phyloP scores from a whole-genome alignment of 164 flowering plant species.

The Umbilicus rupestris region DNA sequence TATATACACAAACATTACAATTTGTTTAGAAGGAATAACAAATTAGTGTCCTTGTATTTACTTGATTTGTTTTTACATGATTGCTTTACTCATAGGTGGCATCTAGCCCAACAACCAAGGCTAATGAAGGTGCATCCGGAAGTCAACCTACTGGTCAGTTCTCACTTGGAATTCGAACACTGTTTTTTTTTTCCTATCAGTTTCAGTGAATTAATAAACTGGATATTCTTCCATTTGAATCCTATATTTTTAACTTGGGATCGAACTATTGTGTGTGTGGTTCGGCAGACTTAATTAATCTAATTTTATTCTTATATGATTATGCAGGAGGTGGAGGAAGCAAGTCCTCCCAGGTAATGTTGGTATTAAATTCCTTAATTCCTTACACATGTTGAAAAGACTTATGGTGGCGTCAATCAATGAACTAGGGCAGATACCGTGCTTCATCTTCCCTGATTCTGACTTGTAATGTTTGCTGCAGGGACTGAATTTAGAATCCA shows the following conservation, averaged over 20 bases:
- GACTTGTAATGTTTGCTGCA: conserved; percentile 18
- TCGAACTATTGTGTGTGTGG: too few species aligned
- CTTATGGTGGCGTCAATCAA: too few species aligned
- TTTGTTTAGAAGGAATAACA: not conserved
- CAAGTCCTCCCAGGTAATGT: conserved; percentile 2
- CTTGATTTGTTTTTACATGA: not conserved
- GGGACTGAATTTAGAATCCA: conserved; percentile 73
- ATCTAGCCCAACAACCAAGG: not conserved
- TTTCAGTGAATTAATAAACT: too few species aligned
- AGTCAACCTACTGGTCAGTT: not conserved
- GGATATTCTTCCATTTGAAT: too few species aligned
- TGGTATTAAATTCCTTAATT: not conserved
- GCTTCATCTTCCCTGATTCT: not conserved
- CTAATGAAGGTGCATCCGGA: not conserved
- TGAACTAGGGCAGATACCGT: not conserved
- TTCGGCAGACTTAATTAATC: too few species aligned
- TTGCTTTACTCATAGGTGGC: not conserved
- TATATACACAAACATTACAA: not conserved
- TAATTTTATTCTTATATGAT: not conserved
- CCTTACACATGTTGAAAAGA: not conserved
- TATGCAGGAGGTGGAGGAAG: conserved; percentile 2
- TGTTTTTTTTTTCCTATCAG: not conserved
- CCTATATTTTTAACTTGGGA: too few species aligned
- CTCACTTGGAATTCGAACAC: not conserved
- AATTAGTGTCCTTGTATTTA: not conserved